A percentile compares a stretch with the other conserved stretches of the same genome.
Conservation (phyloP, 768 basidiomycete species). For the Myochromella boudieri region DNA sequence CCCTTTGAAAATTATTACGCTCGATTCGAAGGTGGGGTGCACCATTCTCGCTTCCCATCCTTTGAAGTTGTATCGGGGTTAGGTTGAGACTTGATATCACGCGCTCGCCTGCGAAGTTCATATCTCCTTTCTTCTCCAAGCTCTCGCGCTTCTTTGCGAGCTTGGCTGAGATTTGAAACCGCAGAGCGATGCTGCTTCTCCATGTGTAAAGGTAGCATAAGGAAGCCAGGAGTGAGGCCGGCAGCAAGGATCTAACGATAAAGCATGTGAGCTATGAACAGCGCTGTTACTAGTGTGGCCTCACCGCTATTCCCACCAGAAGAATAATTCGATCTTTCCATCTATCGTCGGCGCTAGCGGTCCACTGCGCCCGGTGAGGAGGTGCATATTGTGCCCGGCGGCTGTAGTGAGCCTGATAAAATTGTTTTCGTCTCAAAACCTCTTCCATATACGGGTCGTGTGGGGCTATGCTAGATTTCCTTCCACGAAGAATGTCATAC, state of each 20-base stretch:
- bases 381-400: conserved; percentile 18
- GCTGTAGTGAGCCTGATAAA: conserved; percentile 33
- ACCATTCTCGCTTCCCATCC: background rate
- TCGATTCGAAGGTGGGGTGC: too few species aligned
- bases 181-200: conserved; percentile 52
- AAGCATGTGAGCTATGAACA: background rate
- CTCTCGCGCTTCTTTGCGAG: conserved; percentile 54
- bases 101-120: conserved; percentile 50
- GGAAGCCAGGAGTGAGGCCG: conserved; percentile 43
- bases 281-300: conserved; percentile 14
- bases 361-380: conserved; percentile 19
- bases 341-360: conserved; percentile 41
- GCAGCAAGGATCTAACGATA: conserved; percentile 39
- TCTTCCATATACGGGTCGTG: conserved; percentile 50
- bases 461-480: conserved; percentile 21
- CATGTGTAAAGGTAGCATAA: conserved; percentile 32
- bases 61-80: background rate
- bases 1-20: too few species aligned
- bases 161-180: conserved; percentile 56
- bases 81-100: conserved; percentile 27
- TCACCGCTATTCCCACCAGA: conserved; percentile 46
- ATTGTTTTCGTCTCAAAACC: conserved; percentile 47
- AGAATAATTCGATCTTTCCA: conserved; percentile 54
- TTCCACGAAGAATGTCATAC: conserved; percentile 56
- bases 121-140: conserved; percentile 53